phyloP scores from a whole-genome alignment of 192 early-diverging fungal species.

The Ambispora gerdemannii region DNA sequence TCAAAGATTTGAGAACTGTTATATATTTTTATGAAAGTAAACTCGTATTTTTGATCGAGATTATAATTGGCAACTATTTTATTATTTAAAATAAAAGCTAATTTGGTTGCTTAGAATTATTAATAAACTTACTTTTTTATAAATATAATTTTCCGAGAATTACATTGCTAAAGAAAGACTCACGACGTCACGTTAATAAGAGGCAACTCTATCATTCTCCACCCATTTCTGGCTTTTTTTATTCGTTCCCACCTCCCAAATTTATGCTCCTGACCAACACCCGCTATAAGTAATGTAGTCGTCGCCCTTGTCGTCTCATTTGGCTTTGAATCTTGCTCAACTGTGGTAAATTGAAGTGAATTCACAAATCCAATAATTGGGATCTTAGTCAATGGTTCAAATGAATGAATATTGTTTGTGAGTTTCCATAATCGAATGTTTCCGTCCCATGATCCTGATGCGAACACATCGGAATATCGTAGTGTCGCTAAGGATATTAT shows the following conservation, averaged over 20 bases:
- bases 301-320: neutral
- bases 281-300: constrained; percentile 56
- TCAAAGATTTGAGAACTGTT: constrained; percentile 26
- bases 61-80: too few relatives aligned
- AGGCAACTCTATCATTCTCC: constrained; percentile 65
- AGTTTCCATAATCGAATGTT: constrained; percentile 86
- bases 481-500: constrained; percentile 84
- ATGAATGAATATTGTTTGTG: constrained; percentile 58
- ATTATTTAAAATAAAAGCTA: too few relatives aligned
- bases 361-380: constrained; percentile 66
- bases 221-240: constrained; percentile 73
- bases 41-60: too few relatives aligned
- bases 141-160: neutral
- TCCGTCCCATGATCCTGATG: constrained; percentile 86
- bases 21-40: too few relatives aligned
- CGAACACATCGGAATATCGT: constrained; percentile 86
- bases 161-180: neutral
- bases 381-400: constrained; percentile 59
- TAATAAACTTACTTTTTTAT: constrained; percentile 1
- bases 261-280: constrained; percentile 84
- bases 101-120: too few relatives aligned
- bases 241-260: constrained; percentile 86
- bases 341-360: constrained; percentile 38
- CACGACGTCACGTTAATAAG: constrained; percentile 26
- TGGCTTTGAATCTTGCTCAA: neutral